Evolutionary conservation across 495 filamentous ascomycete species (phyloP), one percentile per base, ranked within the genome.

Genomic region (Hyaloscypha bicolor): DNA sequence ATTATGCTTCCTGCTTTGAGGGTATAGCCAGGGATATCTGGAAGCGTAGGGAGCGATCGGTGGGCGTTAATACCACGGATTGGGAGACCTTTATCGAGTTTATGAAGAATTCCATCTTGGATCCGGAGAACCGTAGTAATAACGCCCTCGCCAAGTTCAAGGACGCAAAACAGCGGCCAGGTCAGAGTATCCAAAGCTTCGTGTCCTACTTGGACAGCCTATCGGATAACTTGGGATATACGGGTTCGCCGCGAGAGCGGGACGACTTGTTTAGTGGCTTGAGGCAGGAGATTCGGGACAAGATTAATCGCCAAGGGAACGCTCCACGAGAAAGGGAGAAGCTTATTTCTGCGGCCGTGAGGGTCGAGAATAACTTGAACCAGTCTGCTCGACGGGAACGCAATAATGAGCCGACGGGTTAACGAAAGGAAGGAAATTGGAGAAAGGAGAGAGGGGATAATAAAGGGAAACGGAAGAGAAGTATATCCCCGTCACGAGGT

Each of bases 191-290:
- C 6, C 53, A 55, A 16, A 55, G 53, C 14, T 55, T 55, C 14
- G 53, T 55, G 16, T 55, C 53, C 8, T 55, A 55, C 53, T 31
- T 55, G 21, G 53, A 55, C 53, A 55, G 53, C 21, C 14, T 55
- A 14, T 6, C 9, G 53, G 53, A 55, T 55, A 16, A 55, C 16
- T 19, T 55, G 53, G 53, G 21, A n/a, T 55, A 55, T 16, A 29
- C 6, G 2, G 53, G 53, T 3, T 4, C 4, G 2, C 21, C 29
- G 29, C 53, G 25, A 16, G 25, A 6, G 3, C 9, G 53, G 53
- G 25, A 55, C 16, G 25, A 55, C 29, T n/a, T 55, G 3, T 19
- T 55, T 4, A n/a, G 6, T 6, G 25, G 25, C 6, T n/a, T 55
- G 29, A 6, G 21, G 53, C 21, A 3, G 8, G 22, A 25, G 8